These are phyloP conservation scores for Metschnikowia hibisci DNA, from an alignment of 805 yeast species.

Conservation along the genomic window DNA sequence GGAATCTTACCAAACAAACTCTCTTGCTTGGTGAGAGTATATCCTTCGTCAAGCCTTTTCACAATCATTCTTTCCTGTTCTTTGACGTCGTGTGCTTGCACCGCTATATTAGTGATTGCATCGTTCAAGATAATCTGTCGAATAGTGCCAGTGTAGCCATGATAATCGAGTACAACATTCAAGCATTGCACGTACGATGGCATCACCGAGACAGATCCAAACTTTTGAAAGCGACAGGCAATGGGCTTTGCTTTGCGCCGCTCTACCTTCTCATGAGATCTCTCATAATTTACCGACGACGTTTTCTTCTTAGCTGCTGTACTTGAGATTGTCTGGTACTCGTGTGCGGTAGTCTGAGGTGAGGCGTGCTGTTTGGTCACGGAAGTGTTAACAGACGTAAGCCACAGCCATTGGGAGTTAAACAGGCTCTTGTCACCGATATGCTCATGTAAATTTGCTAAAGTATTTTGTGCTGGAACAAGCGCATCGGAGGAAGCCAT, in stretches of 20 bases:
- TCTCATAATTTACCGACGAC: neutral
- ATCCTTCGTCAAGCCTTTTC: conserved; percentile 7
- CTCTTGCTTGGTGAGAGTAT: conserved; percentile 5
- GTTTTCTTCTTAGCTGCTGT: neutral
- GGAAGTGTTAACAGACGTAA: neutral
- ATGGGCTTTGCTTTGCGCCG: conserved; percentile 13
- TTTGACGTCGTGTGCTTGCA: conserved; percentile 8
- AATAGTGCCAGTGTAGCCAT: conserved; percentile 19
- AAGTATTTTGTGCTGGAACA: too few species aligned
- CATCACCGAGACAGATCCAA: conserved; percentile 8
- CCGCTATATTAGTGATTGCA: conserved; percentile 14
- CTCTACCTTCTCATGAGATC: neutral
- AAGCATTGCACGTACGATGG: conserved; percentile 20
- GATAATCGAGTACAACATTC: conserved; percentile 20
- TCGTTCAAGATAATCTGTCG: conserved; percentile 11
- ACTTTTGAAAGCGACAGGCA: conserved; percentile 9
- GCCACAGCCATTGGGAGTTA: conserved; percentile 1
- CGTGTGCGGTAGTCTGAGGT: too few species aligned
- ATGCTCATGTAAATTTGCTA: too few species aligned
- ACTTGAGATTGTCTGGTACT: too few species aligned
- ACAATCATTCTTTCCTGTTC: conserved; percentile 2
- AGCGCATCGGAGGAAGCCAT: neutral
- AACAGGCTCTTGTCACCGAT: neutral
- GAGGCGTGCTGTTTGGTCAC: neutral
- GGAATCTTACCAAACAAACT: conserved; percentile 7